These are phyloP conservation scores for Butyriboletus loyo DNA, from an alignment of 768 basidiomycete species.

Conservation along the genomic window DNA sequence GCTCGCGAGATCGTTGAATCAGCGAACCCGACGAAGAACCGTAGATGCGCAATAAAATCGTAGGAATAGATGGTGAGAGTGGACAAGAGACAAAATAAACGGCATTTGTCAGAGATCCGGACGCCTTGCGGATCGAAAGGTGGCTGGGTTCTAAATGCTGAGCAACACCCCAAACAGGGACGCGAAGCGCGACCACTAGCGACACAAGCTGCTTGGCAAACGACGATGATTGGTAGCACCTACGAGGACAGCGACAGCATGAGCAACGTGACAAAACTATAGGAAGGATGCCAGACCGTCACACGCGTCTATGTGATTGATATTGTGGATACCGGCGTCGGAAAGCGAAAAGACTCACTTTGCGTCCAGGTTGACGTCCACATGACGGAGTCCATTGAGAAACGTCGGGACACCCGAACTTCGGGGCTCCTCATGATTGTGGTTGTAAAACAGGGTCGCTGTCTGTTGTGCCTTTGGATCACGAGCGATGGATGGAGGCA, in stretches of 20 bases:
- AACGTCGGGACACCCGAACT: conserved; percentile 33
- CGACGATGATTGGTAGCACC: conserved; percentile 58
- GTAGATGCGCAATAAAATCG: conserved; percentile 87
- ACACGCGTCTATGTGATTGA: conserved; percentile 28
- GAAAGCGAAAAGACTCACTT: conserved; percentile 54
- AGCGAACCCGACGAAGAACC: conserved; percentile 83
- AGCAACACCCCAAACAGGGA: conserved; percentile 56
- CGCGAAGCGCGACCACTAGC: conserved; percentile 50
- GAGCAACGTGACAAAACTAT: conserved; percentile 11
- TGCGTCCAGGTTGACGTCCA: conserved; percentile 53
- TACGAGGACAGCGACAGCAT: conserved; percentile 31
- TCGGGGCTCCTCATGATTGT: conserved; percentile 10
- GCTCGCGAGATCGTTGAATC: conserved; percentile 84
- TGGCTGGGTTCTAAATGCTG: conserved; percentile 43
- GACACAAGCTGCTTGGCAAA: conserved; percentile 58
- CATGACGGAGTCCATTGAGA: conserved; percentile 61
- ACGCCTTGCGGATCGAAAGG: conserved; percentile 73
- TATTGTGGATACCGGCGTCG: conserved; percentile 22
- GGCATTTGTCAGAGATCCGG: conserved; percentile 91
- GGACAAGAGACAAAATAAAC: conserved; percentile 93
- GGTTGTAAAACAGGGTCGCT: conserved; percentile 5
- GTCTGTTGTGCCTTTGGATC: conserved; percentile 6
- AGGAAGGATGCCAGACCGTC: conserved; percentile 35
- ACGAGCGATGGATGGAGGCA: not conserved
- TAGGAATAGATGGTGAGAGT: conserved; percentile 45